Conservation (phyloP, 495 filamentous ascomycete genomes). For the Penicillium fimorum region DNA sequence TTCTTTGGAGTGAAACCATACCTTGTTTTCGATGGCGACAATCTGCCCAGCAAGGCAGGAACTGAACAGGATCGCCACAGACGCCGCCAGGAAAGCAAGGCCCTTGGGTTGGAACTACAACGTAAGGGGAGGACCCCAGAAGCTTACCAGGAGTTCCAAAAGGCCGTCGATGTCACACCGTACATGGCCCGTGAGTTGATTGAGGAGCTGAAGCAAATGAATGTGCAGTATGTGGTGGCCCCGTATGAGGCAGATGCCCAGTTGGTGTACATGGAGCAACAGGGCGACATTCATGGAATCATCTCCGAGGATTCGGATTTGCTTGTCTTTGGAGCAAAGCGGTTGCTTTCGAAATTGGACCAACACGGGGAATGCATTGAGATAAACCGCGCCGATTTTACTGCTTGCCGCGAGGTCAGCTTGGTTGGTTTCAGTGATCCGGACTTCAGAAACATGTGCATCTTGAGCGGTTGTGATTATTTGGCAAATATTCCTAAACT, state of each 20-base stretch:
- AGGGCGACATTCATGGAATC: conserved; percentile 79
- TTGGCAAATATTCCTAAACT: conserved; percentile 76
- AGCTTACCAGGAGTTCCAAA: conserved; percentile 86
- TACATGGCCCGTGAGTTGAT: conserved; percentile 92
- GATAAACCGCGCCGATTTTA: conserved; percentile 83
- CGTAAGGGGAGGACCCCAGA: conserved; percentile 74
- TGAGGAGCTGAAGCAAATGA: conserved; percentile 77
- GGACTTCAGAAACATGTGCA: conserved; percentile 93
- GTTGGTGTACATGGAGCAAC: conserved; percentile 85
- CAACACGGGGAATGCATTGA: conserved; percentile 91
- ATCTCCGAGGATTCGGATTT: conserved; percentile 97
- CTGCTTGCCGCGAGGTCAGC: conserved; percentile 81
- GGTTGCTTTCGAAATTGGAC: conserved; percentile 90
- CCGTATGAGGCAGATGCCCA: conserved; percentile 98
- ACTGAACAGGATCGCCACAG: conserved; percentile 74
- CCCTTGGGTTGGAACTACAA: conserved; percentile 73
- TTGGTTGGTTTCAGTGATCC: conserved; percentile 87
- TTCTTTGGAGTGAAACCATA: conserved; percentile 92
- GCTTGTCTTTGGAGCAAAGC: conserved; percentile 88
- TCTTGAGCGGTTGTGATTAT: conserved; percentile 98
- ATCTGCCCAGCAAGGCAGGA: conserved; percentile 90
- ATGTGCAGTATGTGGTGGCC: conserved; percentile 86
- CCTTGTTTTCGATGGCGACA: conserved; percentile 94
- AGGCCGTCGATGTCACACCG: conserved; percentile 93
- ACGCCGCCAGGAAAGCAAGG: conserved; percentile 70